phyloP scores from a whole-genome alignment of 192 early-diverging fungal species.

The Entophlyctis helioformis region DNA sequence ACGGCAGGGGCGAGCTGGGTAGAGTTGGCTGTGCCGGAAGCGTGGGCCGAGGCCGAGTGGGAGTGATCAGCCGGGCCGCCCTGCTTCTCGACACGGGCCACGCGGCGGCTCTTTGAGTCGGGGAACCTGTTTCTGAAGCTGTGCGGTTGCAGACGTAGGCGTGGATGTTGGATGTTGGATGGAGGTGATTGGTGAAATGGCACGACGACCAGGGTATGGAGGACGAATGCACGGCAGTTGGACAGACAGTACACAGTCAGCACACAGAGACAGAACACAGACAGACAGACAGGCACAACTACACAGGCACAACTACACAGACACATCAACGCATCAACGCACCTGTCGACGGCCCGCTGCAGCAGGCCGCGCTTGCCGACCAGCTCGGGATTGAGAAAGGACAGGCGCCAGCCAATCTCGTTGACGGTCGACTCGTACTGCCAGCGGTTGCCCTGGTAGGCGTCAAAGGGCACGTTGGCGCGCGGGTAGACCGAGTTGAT shows the following conservation, averaged over 20 bases:
- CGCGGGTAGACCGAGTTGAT: slow-evolving; percentile 79
- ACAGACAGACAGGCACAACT: too few species aligned
- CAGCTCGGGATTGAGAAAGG: slow-evolving; percentile 60
- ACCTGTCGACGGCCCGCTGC: slow-evolving; percentile 78
- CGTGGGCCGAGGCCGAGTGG: not conserved
- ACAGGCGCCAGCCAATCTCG: slow-evolving; percentile 72
- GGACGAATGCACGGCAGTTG: too few species aligned
- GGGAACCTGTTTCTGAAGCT: slow-evolving; percentile 51
- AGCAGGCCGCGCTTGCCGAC: slow-evolving; percentile 61
- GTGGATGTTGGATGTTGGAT: too few species aligned
- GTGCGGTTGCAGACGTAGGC: too few species aligned
- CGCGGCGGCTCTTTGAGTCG: slow-evolving; percentile 60
- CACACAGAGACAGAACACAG: too few species aligned
- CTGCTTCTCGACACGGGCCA: slow-evolving; percentile 61
- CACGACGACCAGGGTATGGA: too few species aligned
- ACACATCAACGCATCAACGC: too few species aligned
- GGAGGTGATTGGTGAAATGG: too few species aligned
- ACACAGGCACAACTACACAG: too few species aligned
- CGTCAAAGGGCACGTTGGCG: slow-evolving; percentile 46
- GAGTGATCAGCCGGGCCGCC: slow-evolving; percentile 36
- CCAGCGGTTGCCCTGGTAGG: slow-evolving; percentile 70
- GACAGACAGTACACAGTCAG: too few species aligned
- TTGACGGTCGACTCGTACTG: slow-evolving; percentile 80
- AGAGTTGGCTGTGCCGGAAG: not conserved
- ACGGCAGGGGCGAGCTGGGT: not conserved